A percentile compares a stretch with the other conserved stretches of the same genome.
These are phyloP conservation scores for Endoconidiophora polonica DNA, from an alignment of 2,329 filamentous ascomycete species.

Conservation along the genomic window DNA sequence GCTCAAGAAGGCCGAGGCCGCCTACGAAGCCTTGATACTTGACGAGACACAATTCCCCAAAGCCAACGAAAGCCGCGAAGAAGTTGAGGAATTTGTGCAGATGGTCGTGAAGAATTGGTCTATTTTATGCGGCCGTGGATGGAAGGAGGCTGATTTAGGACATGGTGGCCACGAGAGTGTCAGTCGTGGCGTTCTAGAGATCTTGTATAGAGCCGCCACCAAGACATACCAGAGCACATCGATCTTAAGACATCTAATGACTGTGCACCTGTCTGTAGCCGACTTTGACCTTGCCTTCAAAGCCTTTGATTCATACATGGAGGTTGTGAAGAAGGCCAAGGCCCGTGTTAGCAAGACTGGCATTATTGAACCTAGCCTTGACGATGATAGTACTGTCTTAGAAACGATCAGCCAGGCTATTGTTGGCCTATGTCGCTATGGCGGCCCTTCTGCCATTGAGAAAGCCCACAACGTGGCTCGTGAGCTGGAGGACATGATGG, in stretches of 20 bases:
- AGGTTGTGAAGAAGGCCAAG: constrained; percentile 73
- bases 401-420: constrained; percentile 69
- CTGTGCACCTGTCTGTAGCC: constrained; percentile 68
- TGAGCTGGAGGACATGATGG: constrained; percentile 60
- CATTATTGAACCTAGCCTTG: constrained; percentile 52
- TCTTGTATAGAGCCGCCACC: constrained; percentile 75
- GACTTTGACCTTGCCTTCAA: constrained; percentile 88
- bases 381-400: constrained; percentile 61
- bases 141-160: constrained; percentile 67
- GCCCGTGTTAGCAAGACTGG: constrained; percentile 67
- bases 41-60: constrained; percentile 69
- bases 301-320: constrained; percentile 80
- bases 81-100: constrained; percentile 69
- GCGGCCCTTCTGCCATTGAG: constrained; percentile 55
- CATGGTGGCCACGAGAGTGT: constrained; percentile 62
- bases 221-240: constrained; percentile 93
- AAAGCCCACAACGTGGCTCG: constrained; percentile 57
- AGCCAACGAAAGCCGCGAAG: constrained; percentile 59
- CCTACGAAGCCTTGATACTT: constrained; percentile 66
- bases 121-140: constrained; percentile 60
- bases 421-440: constrained; percentile 66
- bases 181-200: constrained; percentile 64
- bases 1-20: constrained; percentile 58
- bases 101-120: constrained; percentile 74
- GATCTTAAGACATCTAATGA: constrained; percentile 73